A percentile compares a stretch with the other conserved stretches of the same genome.
phyloP scores from a whole-genome alignment of 805 yeast species.

The Zygosaccharomyces rouxii region DNA sequence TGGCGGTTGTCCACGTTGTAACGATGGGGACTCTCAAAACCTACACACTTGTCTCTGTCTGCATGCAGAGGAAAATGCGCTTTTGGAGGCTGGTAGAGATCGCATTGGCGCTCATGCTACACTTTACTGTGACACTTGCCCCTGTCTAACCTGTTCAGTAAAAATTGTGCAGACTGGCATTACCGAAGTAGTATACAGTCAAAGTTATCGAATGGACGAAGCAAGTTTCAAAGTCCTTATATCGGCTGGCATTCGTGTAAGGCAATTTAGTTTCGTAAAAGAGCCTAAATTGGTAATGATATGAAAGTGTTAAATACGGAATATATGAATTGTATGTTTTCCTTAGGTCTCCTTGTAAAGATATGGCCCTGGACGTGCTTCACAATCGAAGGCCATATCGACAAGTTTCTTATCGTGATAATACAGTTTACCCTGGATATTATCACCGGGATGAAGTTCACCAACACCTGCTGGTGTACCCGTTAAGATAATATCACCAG shows the following conservation, averaged over 20 bases:
- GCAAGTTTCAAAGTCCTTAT: conserved; percentile 65
- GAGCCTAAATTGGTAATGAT: conserved; percentile 29
- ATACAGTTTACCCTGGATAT: conserved; percentile 56
- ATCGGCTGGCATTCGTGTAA: conserved; percentile 66
- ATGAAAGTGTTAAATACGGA: conserved; percentile 1
- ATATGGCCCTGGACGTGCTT: conserved; percentile 56
- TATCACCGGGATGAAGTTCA: conserved; percentile 70
- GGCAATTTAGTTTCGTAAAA: conserved; percentile 47
- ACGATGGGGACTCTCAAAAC: conserved; percentile 61
- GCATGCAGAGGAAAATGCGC: conserved; percentile 97
- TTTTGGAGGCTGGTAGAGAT: conserved; percentile 90
- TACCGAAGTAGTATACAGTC: conserved; percentile 86
- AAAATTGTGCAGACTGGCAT: conserved; percentile 93
- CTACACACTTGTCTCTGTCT: conserved; percentile 84
- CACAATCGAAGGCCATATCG: conserved; percentile 39
- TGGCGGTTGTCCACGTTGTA: conserved; percentile 93
- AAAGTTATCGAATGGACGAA: conserved; percentile 87
- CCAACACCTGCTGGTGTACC: conserved; percentile 99
- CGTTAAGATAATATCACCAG: conserved; percentile 87
- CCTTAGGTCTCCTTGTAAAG: conserved; percentile 42
- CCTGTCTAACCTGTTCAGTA: conserved; percentile 92
- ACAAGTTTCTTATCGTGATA: conserved; percentile 54
- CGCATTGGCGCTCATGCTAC: conserved; percentile 61
- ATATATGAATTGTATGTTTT: background rate
- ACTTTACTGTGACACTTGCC: conserved; percentile 93